Conservation (phyloP, 352 stramenopile genomes). For the Phytophthora hibernalis region DNA sequence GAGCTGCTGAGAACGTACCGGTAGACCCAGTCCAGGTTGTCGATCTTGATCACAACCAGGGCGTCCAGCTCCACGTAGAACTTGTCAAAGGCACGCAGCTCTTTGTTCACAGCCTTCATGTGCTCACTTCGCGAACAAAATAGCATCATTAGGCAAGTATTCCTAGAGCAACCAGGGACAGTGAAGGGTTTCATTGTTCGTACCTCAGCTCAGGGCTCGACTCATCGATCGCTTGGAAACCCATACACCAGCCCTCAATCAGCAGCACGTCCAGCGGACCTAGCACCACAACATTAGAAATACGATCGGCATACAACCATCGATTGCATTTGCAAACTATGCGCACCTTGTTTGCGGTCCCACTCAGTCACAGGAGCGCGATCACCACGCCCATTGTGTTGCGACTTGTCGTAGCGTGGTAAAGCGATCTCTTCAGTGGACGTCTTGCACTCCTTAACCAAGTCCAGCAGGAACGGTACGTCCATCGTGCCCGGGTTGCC, state of each 20-base stretch:
- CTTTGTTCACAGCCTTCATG: constrained; percentile 72
- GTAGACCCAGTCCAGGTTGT: constrained; percentile 84
- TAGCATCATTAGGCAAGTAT: not conserved
- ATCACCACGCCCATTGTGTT: constrained; percentile 75
- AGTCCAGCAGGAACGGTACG: constrained; percentile 62
- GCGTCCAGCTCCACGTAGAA: constrained; percentile 76
- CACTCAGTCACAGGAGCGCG: constrained; percentile 64
- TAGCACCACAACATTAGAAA: constrained; percentile 30
- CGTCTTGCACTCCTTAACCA: constrained; percentile 68
- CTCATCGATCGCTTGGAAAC: constrained; percentile 68
- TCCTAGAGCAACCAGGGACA: not conserved
- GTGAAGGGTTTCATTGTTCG: not conserved
- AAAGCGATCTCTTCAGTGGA: constrained; percentile 51
- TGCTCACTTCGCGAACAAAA: constrained; percentile 42
- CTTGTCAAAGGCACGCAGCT: constrained; percentile 63
- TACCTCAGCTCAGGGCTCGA: constrained; percentile 46
- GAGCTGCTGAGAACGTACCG: constrained; percentile 46
- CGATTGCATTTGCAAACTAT: not conserved
- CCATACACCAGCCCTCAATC: constrained; percentile 89
- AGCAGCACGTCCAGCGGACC: constrained; percentile 82
- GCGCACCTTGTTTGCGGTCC: constrained; percentile 67
- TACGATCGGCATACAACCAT: not conserved
- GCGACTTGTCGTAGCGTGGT: constrained; percentile 85
- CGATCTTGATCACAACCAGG: constrained; percentile 79
- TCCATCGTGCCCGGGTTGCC: constrained; percentile 88